phyloP scores from a whole-genome alignment of 2,329 filamentous ascomycete genomes.

The Apiospora marii region DNA sequence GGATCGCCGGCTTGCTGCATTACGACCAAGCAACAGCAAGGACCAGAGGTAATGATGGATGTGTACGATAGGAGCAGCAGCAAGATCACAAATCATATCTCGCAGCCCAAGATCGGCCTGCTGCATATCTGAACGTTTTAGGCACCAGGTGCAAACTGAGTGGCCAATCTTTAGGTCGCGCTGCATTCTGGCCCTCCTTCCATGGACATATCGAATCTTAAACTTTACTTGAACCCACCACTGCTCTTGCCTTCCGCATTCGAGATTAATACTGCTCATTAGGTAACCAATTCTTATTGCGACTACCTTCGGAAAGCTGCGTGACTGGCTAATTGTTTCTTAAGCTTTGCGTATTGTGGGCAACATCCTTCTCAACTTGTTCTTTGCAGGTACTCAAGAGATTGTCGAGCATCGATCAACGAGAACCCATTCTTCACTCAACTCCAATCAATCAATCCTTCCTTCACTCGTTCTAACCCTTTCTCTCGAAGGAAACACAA shows the following conservation, averaged over 20 bases:
- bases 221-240: not conserved
- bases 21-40: not conserved
- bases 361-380: not conserved
- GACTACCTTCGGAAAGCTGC: not conserved
- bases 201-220: not conserved
- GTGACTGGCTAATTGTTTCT: not conserved
- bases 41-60: not conserved
- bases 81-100: not conserved
- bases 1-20: not conserved
- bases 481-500: not conserved
- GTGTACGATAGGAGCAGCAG: not conserved
- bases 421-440: too few relatives aligned
- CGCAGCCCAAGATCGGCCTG: constrained; percentile 2
- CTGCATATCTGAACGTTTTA: not conserved
- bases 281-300: not conserved
- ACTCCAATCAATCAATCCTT: not conserved
- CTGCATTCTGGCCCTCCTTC: not conserved
- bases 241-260: not conserved
- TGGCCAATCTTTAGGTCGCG: not conserved
- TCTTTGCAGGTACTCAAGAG: not conserved
- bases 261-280: not conserved
- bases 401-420: not conserved
- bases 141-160: not conserved
- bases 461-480: not conserved
- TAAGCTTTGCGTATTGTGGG: not conserved